These are phyloP conservation scores for Deakozyma indianensis DNA, from an alignment of 805 yeast species.

Conservation along the genomic window DNA sequence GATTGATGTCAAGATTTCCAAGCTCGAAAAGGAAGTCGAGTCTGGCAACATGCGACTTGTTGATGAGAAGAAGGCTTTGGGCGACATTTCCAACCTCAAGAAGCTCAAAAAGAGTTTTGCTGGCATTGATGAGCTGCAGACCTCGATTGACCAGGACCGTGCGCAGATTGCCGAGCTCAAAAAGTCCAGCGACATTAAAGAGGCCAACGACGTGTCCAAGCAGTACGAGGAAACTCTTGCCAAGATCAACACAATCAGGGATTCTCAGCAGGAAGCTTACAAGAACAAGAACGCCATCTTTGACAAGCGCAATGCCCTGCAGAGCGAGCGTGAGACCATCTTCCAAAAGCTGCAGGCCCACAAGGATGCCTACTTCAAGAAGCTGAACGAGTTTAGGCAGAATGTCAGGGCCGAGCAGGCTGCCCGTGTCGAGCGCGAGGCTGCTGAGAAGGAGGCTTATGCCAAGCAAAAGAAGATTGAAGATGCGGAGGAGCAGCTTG, in stretches of 20 bases:
- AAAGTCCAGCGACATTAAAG: slow-evolving; percentile 38
- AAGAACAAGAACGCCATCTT: slow-evolving; percentile 52
- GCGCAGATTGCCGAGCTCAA: slow-evolving; percentile 63
- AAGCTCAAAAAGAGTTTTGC: slow-evolving; percentile 69
- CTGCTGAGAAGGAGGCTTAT: slow-evolving; percentile 40
- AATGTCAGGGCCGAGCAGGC: slow-evolving; percentile 55
- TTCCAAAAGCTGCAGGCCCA: slow-evolving; percentile 45
- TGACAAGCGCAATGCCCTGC: slow-evolving; percentile 51
- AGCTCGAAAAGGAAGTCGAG: slow-evolving; percentile 59
- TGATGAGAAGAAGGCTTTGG: slow-evolving; percentile 74
- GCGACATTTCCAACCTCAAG: slow-evolving; percentile 74
- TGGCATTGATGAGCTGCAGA: slow-evolving; percentile 58
- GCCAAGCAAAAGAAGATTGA: slow-evolving; percentile 37
- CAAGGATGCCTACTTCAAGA: slow-evolving; percentile 61
- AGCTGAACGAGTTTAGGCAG: slow-evolving; percentile 55
- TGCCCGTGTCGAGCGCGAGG: slow-evolving; percentile 56
- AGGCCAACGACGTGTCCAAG: slow-evolving; percentile 51
- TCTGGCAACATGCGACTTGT: slow-evolving; percentile 73
- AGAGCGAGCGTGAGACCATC: slow-evolving; percentile 49
- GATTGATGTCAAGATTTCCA: slow-evolving; percentile 18
- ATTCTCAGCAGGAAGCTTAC: slow-evolving; percentile 43
- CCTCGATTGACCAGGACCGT: slow-evolving; percentile 66
- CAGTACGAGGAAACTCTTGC: slow-evolving; percentile 52
- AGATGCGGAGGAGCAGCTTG: slow-evolving; percentile 57
- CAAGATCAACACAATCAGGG: slow-evolving; percentile 52